Base-by-base conservation (phyloP, 106 monocot species). In the Ottelia alismoides region DNA sequence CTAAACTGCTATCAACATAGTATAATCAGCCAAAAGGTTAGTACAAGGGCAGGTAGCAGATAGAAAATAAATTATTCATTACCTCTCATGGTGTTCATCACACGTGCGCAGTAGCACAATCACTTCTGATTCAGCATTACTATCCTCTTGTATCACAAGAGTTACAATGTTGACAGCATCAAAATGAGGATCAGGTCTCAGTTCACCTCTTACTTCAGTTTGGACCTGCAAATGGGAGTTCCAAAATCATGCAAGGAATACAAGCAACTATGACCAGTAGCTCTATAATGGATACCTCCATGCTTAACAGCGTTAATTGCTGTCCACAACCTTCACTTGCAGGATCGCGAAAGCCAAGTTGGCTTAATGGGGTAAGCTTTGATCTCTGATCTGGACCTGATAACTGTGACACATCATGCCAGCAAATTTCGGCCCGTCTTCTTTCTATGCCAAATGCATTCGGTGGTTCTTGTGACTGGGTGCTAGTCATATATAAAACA, bases 291-390 rank as follows among this genome's bases (percentile, higher is more conserved):
- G n/a, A n/a, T 53, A 96, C 88, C 94, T 96, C 94, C 18, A 96
- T 53, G 66, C 94, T 96, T 49, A 96, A 56, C 53, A 81, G 17
- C 50, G 84, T 88, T 28, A 96, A 59, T 48, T 96, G 88, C 56
- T 96, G 94, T 32, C 84, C 88, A 65, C 66, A 30, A 61, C 84
- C 88, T 60, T 58, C 3, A 55, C 76, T 79, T 29, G 94, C 94
- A 69, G 84, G 76, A 57, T 88, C 94, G 46, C 80, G 64, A 57
- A 96, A 96, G 63, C 94, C 88, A 47, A 78, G 81, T 72, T 96
- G 94, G 76, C 94, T 96, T 10, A 96, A 63, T 62, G 94, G 94
- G 11, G 94, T 96, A 20, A 78, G 76, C 59, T 74, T 66, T 25
- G 70, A 64, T 65, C 76, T 96, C 54, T 63, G 69, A 55, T 76